These are phyloP conservation scores for Neofusicoccum cordaticola DNA, from an alignment of 2,329 filamentous ascomycete species.

Conservation along the genomic window DNA sequence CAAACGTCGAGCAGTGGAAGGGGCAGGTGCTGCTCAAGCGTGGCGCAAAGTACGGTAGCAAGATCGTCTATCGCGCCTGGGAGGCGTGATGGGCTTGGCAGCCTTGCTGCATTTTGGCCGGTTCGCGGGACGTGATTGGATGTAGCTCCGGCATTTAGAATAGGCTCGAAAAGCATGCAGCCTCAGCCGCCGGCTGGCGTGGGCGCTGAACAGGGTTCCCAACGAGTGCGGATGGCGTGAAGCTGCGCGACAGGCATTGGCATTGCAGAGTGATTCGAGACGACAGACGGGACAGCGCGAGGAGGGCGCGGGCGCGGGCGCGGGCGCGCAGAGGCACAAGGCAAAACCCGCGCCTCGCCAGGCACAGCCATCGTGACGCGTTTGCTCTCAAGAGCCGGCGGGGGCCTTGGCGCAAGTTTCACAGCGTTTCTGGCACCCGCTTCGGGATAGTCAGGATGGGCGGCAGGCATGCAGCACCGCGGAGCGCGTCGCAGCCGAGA, in stretches of 20 bases:
- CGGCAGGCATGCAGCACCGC: not conserved
- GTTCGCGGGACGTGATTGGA: not conserved
- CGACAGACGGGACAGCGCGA: not conserved
- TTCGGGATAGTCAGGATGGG: not conserved
- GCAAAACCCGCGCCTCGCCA: not conserved
- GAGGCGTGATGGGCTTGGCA: slow-evolving; percentile 42
- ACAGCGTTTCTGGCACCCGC: not conserved
- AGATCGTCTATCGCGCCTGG: slow-evolving; percentile 84
- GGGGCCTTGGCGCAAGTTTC: not conserved
- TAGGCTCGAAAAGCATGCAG: slow-evolving; percentile 7
- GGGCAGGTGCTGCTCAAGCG: slow-evolving; percentile 76
- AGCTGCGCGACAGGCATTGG: not conserved
- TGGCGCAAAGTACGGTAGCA: slow-evolving; percentile 77
- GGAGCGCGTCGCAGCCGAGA: not conserved
- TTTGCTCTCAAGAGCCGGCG: not conserved
- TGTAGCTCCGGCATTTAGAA: slow-evolving; percentile 5
- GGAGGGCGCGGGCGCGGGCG: not conserved
- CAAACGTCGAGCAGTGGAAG: slow-evolving; percentile 78
- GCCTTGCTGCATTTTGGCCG: not conserved
- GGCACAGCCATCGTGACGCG: not conserved
- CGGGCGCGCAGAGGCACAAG: not conserved
- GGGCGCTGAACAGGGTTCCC: not conserved
- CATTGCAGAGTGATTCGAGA: not conserved
- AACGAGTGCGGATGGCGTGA: not conserved
- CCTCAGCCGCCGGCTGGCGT: slow-evolving; percentile 7